Evolutionary conservation across 441 rosid species (phyloP), one percentile per base, ranked within the genome.

Genomic region (Croton setiger): DNA sequence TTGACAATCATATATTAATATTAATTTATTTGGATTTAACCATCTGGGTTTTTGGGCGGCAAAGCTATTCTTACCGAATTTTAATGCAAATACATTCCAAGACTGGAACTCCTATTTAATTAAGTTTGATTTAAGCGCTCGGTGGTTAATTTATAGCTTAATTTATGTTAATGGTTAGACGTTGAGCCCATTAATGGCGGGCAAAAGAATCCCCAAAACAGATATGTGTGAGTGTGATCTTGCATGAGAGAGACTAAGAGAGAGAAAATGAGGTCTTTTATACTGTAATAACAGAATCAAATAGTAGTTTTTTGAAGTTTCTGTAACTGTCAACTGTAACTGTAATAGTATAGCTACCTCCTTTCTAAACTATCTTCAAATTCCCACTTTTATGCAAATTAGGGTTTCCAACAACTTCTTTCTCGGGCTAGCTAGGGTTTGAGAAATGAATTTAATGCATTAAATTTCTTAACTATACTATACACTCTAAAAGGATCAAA

Each of bases 391-490:
- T 27, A 48, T 71, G 59, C 64, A 74, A 57, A 72, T 75, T 82
- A 82, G 85, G 85, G 85, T 82, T 82, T 75, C 53, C 57, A 71
- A 70, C 58, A 48, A 49, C 72, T 69, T 45, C 72, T 69, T 45
- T 45, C 72, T 69, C 39, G 47, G 59, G 1, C 68, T 60, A 9
- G 43, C 17, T 76, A 82, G 85, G 82, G 82, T 82, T 76, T 74
- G 55, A 44, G 52, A 68, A 37, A 71, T 64, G 67, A 45, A 54
- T 15, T 41, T 33, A 12, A 49, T 60, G 53, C 49, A 43, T 47
- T 43, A 8, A 15, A 5, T 64, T 48, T 64, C 27, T 23, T 14
- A 48, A 49, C 4, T 59, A 17, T 35, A 36, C 15, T 54, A 10
- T 2, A 4, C 15, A 12, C 15, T 11, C 36, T 10, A 54, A 54